Evolutionary conservation across 192 early-diverging fungal genomes (phyloP).

Genomic region (Piromyces finnis): DNA sequence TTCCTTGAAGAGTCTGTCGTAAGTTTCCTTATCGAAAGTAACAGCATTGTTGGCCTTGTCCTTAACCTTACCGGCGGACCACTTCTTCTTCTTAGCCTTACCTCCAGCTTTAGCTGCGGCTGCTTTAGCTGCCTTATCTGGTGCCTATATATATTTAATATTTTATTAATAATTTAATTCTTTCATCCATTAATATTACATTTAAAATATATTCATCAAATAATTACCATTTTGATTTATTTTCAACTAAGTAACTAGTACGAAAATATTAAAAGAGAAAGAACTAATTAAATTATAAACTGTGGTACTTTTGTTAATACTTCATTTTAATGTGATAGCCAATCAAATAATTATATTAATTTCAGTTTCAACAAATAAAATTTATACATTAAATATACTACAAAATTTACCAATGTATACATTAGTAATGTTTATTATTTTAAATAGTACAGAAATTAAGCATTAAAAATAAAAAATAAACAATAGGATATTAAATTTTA

Average conservation of each 20-base stretch:
- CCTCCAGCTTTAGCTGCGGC: not conserved
- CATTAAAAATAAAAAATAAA: too few species aligned
- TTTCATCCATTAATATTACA: not conserved
- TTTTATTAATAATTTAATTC: not conserved
- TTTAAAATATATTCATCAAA: not conserved
- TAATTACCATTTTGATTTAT: not conserved
- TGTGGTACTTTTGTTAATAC: not conserved
- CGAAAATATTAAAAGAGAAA: not conserved
- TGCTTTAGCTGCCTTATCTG: not conserved
- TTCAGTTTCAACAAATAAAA: not conserved
- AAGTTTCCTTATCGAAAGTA: constrained; percentile 88
- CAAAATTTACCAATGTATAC: too few species aligned
- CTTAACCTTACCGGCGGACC: constrained; percentile 99
- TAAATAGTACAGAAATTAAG: too few species aligned
- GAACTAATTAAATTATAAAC: not conserved
- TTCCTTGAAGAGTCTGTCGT: constrained; percentile 98
- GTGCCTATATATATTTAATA: not conserved
- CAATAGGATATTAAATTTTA: too few species aligned
- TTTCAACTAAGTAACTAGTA: not conserved
- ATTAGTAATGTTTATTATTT: too few species aligned
- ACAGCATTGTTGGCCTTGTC: constrained; percentile 99
- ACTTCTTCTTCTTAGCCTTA: constrained; percentile 55
- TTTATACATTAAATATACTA: not conserved
- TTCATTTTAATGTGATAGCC: not conserved
- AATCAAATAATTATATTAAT: not conserved